Conservation (phyloP, 805 yeast genomes). For the Huiozyma sinensis region DNA sequence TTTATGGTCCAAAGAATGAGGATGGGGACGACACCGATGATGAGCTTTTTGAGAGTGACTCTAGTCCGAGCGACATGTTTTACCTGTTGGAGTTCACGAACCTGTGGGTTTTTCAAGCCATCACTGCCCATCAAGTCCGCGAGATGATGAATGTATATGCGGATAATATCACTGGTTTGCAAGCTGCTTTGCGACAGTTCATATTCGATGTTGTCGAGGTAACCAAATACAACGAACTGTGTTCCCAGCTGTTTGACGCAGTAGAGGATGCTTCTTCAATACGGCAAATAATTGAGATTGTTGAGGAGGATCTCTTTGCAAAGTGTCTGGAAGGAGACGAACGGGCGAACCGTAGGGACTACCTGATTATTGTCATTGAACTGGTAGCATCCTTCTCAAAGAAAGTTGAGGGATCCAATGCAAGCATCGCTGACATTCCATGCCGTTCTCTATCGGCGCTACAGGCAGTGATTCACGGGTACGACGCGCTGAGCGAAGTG, state of each 20-base stretch:
- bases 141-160: conserved; percentile 6
- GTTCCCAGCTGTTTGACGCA: conserved; percentile 20
- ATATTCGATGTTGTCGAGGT: conserved; percentile 14
- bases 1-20: conserved; percentile 1
- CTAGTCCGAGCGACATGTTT: conserved; percentile 1
- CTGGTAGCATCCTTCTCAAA: conserved; percentile 16
- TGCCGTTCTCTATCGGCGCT: conserved; percentile 9
- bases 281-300: conserved; percentile 9
- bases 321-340: conserved; percentile 6
- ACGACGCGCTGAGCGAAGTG: conserved; percentile 6
- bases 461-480: conserved; percentile 7
- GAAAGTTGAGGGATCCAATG: conserved; percentile 8
- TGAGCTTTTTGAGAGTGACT: conserved; percentile 3
- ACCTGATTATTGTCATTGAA: conserved; percentile 16
- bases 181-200: conserved; percentile 6
- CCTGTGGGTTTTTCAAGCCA: conserved; percentile 24
- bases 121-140: conserved; percentile 4
- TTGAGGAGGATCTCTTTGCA: conserved; percentile 20
- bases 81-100: conserved; percentile 19
- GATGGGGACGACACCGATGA: conserved; percentile 2
- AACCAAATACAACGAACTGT: conserved; percentile 17
- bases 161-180: conserved; percentile 2
- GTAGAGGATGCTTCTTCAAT: conserved; percentile 9
- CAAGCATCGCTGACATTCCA: conserved; percentile 6
- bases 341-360: neutral